Conservation (phyloP, 177 flowering plant species). For the Vitis hybrid region DNA sequence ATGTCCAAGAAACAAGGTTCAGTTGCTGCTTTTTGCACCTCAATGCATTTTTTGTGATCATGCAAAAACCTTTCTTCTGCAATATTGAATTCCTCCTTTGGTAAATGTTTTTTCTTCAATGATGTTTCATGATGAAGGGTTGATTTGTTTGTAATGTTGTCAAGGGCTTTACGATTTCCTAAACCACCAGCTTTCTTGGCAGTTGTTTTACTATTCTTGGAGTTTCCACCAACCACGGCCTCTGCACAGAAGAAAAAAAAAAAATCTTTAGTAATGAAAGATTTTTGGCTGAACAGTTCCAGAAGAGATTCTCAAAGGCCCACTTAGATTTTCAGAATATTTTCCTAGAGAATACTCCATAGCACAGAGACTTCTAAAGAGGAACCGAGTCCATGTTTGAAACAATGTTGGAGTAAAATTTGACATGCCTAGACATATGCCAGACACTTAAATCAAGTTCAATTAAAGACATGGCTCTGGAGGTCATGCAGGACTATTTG, state of each 20-base stretch:
- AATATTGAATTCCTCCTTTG: slow-evolving; percentile 32
- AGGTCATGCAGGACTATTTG: too few species aligned
- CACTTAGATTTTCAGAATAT: neutral
- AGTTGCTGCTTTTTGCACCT: slow-evolving; percentile 19
- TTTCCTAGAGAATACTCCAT: too few species aligned
- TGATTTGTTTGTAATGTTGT: slow-evolving; percentile 46
- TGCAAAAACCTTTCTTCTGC: slow-evolving; percentile 40
- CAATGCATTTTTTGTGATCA: slow-evolving; percentile 45
- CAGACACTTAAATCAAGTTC: too few species aligned
- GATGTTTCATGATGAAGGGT: slow-evolving; percentile 16
- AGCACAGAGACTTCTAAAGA: too few species aligned
- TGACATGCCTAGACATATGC: too few species aligned
- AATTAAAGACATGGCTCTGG: too few species aligned
- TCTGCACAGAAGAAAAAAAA: slow-evolving; percentile 17
- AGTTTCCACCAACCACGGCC: slow-evolving; percentile 21
- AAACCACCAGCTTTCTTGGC: slow-evolving; percentile 31
- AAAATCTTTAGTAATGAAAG: neutral
- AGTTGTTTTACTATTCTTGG: slow-evolving; percentile 17
- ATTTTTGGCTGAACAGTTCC: neutral
- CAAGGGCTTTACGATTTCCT: slow-evolving; percentile 42
- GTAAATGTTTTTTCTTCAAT: slow-evolving; percentile 20
- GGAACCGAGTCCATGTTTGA: too few species aligned
- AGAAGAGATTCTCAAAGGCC: slow-evolving; percentile 5
- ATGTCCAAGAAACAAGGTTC: slow-evolving; percentile 23
- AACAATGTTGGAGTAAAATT: too few species aligned